These are phyloP conservation scores for Flaveria brownii DNA, from an alignment of 129 eudicot species.

Conservation along the genomic window DNA sequence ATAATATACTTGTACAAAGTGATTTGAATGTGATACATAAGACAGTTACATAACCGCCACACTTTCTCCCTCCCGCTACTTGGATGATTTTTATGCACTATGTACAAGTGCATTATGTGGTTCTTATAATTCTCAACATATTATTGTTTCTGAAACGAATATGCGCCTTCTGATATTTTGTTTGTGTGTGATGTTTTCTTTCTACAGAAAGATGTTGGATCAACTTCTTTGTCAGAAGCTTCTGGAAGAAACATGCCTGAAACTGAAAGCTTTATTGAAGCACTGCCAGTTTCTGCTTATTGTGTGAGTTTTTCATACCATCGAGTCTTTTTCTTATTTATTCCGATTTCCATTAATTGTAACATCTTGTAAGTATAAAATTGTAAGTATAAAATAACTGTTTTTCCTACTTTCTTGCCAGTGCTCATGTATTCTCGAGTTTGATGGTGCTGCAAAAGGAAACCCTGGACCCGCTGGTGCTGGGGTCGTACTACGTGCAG, in stretches of 20 bases:
- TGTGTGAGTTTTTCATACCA: conserved; percentile 49
- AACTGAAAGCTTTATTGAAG: conserved; percentile 54
- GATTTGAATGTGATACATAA: too few species aligned
- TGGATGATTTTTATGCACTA: too few species aligned
- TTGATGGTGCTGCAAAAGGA: conserved; percentile 98
- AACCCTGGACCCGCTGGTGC: conserved; percentile 99
- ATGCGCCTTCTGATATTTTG: background rate
- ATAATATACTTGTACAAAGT: too few species aligned
- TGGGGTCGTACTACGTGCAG: conserved; percentile 75
- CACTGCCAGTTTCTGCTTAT: conserved; percentile 63
- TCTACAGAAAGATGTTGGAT: conserved; percentile 48
- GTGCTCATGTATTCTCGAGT: conserved; percentile 76
- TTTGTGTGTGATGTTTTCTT: conserved; percentile 10
- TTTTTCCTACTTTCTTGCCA: conserved; percentile 18
- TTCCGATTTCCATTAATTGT: background rate
- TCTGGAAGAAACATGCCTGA: conserved; percentile 48
- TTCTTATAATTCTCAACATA: too few species aligned
- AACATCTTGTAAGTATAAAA: background rate
- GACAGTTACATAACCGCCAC: too few species aligned
- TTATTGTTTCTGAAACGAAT: too few species aligned
- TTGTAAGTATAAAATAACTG: conserved; percentile 2
- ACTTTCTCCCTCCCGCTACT: too few species aligned
- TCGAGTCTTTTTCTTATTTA: background rate
- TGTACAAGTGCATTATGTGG: too few species aligned
- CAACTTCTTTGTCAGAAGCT: conserved; percentile 47